A percentile compares a stretch with the other conserved stretches of the same genome.
These are phyloP conservation scores for Chlorella variabilis DNA, from an alignment of 163 green algal species.

Conservation along the genomic window DNA sequence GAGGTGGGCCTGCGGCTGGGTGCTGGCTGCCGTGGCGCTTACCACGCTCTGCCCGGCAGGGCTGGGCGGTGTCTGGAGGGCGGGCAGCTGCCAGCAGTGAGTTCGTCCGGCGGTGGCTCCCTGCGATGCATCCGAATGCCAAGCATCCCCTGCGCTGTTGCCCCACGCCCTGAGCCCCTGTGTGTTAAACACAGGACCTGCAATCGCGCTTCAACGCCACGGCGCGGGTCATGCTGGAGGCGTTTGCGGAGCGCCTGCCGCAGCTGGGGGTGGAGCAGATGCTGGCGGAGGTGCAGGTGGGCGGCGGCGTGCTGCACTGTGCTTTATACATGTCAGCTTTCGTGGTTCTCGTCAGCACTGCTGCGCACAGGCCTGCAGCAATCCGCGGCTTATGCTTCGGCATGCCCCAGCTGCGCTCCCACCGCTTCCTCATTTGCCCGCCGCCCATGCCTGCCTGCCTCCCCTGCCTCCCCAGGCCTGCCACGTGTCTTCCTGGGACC, in stretches of 20 bases:
- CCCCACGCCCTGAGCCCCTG: too few relatives aligned
- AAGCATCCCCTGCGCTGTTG: too few relatives aligned
- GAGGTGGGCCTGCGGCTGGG: neutral
- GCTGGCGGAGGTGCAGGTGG: conserved; percentile 11
- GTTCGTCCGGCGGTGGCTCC: too few relatives aligned
- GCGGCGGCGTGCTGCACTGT: neutral
- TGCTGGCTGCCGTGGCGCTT: neutral
- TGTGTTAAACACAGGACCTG: conserved; percentile 15
- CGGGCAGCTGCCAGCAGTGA: too few relatives aligned
- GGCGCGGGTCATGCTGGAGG: neutral
- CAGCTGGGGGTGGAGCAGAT: neutral
- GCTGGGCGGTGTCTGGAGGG: too few relatives aligned
- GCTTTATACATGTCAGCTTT: too few relatives aligned
- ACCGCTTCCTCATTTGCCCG: neutral
- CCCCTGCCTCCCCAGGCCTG: neutral
- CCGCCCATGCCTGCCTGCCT: neutral
- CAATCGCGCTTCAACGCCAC: conserved; percentile 11
- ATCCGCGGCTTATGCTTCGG: too few relatives aligned
- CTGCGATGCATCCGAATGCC: too few relatives aligned
- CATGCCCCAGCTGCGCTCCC: too few relatives aligned
- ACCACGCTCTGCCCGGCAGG: too few relatives aligned
- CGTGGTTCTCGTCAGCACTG: neutral
- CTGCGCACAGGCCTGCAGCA: too few relatives aligned
- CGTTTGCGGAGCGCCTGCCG: conserved; percentile 1
- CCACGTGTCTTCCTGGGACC: neutral